These are phyloP conservation scores for Eimeria mitis DNA, from an alignment of 169 alveolate species.

Conservation along the genomic window DNA sequence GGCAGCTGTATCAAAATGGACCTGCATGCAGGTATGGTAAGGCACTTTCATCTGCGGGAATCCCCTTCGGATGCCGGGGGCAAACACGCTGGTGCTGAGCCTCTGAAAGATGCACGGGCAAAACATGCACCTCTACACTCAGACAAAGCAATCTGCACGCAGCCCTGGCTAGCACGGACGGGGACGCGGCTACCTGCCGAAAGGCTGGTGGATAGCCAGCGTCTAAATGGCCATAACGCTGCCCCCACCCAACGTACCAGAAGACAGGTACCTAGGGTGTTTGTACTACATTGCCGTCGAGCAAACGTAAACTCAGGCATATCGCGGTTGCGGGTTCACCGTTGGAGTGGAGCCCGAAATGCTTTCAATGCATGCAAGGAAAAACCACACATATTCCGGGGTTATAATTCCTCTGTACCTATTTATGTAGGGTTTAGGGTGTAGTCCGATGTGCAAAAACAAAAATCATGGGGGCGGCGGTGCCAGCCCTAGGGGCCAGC, in stretches of 20 bases:
- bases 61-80: background rate
- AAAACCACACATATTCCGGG: background rate
- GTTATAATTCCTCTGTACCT: background rate
- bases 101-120: background rate
- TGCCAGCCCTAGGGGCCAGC: background rate
- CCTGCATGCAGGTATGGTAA: no score
- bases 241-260: background rate
- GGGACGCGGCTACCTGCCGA: background rate
- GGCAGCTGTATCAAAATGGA: background rate
- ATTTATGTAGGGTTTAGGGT: background rate
- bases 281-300: background rate
- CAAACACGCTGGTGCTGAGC: background rate
- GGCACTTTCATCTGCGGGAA: background rate
- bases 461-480: background rate
- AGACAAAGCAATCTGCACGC: background rate
- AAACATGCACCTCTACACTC: background rate
- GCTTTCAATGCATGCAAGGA: background rate
- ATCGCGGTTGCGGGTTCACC: background rate
- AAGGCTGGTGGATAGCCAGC: background rate
- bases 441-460: background rate
- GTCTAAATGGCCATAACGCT: background rate
- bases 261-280: background rate
- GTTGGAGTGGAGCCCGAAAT: background rate
- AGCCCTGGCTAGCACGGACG: background rate
- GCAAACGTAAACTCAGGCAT: background rate